Base-by-base conservation (phyloP, 495 filamentous ascomycete species). In the Podospora appendiculata region DNA sequence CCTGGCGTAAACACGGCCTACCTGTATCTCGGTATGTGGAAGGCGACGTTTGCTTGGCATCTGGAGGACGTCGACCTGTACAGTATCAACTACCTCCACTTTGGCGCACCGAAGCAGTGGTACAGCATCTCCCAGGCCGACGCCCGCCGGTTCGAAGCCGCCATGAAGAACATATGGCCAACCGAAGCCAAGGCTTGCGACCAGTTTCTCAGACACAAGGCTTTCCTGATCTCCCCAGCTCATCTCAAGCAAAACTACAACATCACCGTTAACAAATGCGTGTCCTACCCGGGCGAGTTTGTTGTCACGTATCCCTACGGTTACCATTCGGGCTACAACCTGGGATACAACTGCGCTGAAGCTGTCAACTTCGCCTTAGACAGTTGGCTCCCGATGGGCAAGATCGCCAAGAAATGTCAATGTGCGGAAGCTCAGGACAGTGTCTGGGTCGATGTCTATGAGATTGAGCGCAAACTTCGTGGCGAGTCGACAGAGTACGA, bases 21-120 rank as follows among this genome's bases (percentile, higher is more conserved):
- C 66, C 78, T 98, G 10, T 98, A 98, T 56, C 75, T 97, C 41
- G 93, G 93, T 16, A 97, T 97, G 94, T 98, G 93, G 93, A 98
- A 96, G 63, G 93, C 93, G 16, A 96, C 93, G 2, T 98, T 98
- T 64, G 92, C 93, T 9, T 98, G 93, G 93, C 93, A 98, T 79
- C 73, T 98, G 39, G 93, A 98, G 63, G 93, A 98, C 71, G 90
- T 98, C 49, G 93, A 98, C 71, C 80, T 98, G 2, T 97, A 97
- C 78, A 96, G 91, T 70, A 98, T 98, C 76, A 98, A 98, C 72
- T 98, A 96, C 67, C 90, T 98, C 54, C 93, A 98, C 64, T 98
- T 98, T 65, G 93, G 93, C 41, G 93, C 93, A 10, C 93, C 93
- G 5, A 98, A 98, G 66, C 93, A 98, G 64, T 98, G 93, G 93